These are phyloP conservation scores for Pythium biforme DNA, from an alignment of 352 stramenopile genomes.

Conservation along the genomic window DNA sequence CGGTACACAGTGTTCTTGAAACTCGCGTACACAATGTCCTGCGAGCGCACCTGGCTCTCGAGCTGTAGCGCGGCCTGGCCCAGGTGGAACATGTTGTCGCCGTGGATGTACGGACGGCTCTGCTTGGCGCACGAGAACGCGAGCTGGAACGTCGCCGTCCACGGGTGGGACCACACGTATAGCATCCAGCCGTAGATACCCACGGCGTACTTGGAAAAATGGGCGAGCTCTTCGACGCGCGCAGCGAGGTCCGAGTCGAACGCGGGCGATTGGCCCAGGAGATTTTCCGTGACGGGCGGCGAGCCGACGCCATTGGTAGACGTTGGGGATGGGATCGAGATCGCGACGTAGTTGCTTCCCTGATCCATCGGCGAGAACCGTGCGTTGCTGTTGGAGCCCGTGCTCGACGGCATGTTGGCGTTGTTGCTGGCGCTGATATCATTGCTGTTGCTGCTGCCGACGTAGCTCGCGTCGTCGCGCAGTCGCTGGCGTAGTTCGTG, in stretches of 20 bases:
- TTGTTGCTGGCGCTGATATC: too few relatives aligned
- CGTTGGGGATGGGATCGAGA: slow-evolving; percentile 42
- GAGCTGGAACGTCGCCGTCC: slow-evolving; percentile 71
- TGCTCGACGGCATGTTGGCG: background rate
- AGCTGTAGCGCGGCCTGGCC: slow-evolving; percentile 79
- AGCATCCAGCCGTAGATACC: slow-evolving; percentile 91
- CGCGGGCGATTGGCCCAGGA: slow-evolving; percentile 29
- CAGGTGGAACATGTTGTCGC: slow-evolving; percentile 84
- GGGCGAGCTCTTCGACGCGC: slow-evolving; percentile 63
- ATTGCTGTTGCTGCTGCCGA: slow-evolving; percentile 16
- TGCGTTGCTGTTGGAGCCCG: slow-evolving; percentile 1
- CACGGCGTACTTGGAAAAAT: slow-evolving; percentile 84
- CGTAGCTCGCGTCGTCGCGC: slow-evolving; percentile 22
- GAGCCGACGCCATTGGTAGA: background rate
- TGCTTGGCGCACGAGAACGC: slow-evolving; percentile 78
- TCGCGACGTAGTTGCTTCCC: slow-evolving; percentile 38
- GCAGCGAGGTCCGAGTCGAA: slow-evolving; percentile 48
- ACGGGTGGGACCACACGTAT: slow-evolving; percentile 88
- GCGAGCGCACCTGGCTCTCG: slow-evolving; percentile 53
- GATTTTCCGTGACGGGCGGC: slow-evolving; percentile 38
- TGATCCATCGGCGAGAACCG: background rate
- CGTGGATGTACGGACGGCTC: slow-evolving; percentile 62
- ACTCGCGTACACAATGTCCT: slow-evolving; percentile 83
- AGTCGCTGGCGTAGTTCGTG: slow-evolving; percentile 50
- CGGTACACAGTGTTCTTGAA: slow-evolving; percentile 82